Evolutionary conservation across 2,329 filamentous ascomycete species (phyloP).

Genomic region (Aspergillus glaucus): DNA sequence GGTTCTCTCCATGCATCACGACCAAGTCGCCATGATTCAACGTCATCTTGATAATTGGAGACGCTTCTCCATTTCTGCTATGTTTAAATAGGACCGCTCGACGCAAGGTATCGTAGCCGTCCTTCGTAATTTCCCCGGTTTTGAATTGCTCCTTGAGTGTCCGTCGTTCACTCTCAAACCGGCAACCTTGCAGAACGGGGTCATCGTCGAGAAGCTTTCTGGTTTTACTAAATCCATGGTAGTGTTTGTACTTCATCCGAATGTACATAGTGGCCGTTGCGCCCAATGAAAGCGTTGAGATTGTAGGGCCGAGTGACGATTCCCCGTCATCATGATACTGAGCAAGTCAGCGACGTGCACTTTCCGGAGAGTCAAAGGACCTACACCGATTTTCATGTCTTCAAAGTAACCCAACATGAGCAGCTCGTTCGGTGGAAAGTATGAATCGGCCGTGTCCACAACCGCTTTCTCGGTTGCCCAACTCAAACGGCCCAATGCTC

Average conservation of each 20-base stretch:
- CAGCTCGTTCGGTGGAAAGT: slow-evolving; percentile 49
- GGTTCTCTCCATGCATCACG: slow-evolving; percentile 50
- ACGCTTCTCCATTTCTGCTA: slow-evolving; percentile 18
- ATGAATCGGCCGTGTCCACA: slow-evolving; percentile 12
- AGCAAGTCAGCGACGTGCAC: background rate
- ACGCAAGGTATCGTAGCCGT: slow-evolving; percentile 18
- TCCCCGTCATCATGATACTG: slow-evolving; percentile 57
- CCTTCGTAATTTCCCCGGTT: slow-evolving; percentile 11
- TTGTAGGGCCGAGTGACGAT: slow-evolving; percentile 48
- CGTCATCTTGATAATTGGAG: slow-evolving; percentile 37
- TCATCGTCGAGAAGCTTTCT: slow-evolving; percentile 19
- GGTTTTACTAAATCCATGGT: slow-evolving; percentile 19
- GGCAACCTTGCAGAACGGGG: slow-evolving; percentile 27
- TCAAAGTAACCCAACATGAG: slow-evolving; percentile 52
- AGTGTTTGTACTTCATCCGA: slow-evolving; percentile 50
- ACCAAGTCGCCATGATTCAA: slow-evolving; percentile 53
- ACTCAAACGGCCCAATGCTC: slow-evolving; percentile 45
- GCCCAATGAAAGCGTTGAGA: slow-evolving; percentile 51
- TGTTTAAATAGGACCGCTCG: slow-evolving; percentile 20
- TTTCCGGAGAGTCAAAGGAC: slow-evolving; percentile 5
- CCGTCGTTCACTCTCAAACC: slow-evolving; percentile 16
- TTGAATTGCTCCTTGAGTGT: slow-evolving; percentile 16
- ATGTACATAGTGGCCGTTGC: slow-evolving; percentile 47
- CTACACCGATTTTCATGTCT: slow-evolving; percentile 47
- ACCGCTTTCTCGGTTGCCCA: slow-evolving; percentile 47